Percentiles rank a stretch among this genome's conserved stretches.
Evolutionary conservation across 441 rosid species (phyloP).

Genomic region (Adansonia rubrostipa): DNA sequence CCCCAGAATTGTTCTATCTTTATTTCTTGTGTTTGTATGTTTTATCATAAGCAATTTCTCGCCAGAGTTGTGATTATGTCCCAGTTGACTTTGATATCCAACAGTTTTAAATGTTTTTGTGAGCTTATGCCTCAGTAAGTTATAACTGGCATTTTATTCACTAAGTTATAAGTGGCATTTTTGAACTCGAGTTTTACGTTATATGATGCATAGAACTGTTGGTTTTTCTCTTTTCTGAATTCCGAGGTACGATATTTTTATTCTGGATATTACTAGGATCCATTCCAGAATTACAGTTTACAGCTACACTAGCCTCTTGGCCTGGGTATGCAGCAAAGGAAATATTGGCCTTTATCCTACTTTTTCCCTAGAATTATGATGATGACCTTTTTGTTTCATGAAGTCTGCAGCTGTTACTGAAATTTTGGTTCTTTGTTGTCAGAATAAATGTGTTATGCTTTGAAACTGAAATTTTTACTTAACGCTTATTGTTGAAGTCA

Average conservation of each 20-base stretch:
- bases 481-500: slow-evolving; percentile 6
- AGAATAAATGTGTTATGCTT: background rate
- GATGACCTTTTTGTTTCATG: background rate
- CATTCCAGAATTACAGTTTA: background rate
- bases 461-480: background rate
- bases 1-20: background rate
- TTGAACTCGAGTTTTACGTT: no score
- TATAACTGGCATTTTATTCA: background rate
- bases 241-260: background rate
- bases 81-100: background rate
- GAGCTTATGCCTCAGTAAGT: background rate
- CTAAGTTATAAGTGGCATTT: background rate
- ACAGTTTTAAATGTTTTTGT: background rate
- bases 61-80: background rate
- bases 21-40: slow-evolving; percentile 9
- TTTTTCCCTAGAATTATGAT: background rate
- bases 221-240: background rate
- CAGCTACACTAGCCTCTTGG: background rate
- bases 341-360: background rate
- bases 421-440: slow-evolving; percentile 14
- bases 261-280: background rate
- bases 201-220: background rate
- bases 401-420: background rate
- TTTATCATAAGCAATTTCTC: background rate
- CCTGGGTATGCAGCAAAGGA: background rate